Conservation (phyloP, 2,329 filamentous ascomycete genomes). For the Cladosporium oxysporum region DNA sequence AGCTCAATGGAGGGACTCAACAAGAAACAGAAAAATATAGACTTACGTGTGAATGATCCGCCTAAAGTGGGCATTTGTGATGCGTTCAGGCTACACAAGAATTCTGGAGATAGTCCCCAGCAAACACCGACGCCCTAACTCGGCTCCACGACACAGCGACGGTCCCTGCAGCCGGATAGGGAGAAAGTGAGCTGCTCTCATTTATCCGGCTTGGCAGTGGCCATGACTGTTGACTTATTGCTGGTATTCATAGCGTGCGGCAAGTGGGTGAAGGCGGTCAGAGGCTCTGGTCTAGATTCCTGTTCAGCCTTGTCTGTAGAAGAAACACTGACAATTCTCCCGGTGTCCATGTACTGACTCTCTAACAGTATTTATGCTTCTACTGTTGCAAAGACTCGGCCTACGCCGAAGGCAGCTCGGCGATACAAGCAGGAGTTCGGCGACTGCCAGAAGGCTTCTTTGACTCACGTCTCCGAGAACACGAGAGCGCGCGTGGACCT, state of each 20-base stretch:
- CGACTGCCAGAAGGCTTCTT: background rate
- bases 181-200: background rate
- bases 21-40: background rate
- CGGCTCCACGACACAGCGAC: constrained; percentile 9
- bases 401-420: background rate
- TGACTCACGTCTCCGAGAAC: background rate
- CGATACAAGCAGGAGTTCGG: background rate
- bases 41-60: background rate
- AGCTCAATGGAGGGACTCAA: background rate
- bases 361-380: background rate
- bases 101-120: constrained; percentile 9
- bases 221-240: background rate
- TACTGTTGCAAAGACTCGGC: background rate
- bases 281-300: background rate
- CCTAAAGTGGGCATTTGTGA: background rate
- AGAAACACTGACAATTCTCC: background rate
- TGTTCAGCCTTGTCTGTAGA: background rate
- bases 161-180: constrained; percentile 2
- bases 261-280: constrained; percentile 1
- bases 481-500: background rate
- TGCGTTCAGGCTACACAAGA: constrained; percentile 7
- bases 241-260: background rate
- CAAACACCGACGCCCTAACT: constrained; percentile 5
- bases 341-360: background rate
- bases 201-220: constrained; percentile 9